phyloP scores from a whole-genome alignment of 441 rosid species.

The Gossypium davidsonii region DNA sequence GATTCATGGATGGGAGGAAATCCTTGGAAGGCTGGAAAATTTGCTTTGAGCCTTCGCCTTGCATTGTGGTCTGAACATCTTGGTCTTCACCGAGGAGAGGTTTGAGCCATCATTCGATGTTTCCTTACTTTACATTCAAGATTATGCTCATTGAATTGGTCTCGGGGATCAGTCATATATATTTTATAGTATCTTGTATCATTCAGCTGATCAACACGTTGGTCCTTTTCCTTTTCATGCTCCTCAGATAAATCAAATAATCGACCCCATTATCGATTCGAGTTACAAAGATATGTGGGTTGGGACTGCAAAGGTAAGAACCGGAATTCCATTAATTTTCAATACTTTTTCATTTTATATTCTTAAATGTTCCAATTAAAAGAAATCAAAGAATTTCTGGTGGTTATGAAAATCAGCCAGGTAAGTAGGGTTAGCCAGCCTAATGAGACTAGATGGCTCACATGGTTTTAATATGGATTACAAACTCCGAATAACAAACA shows the following conservation, averaged over 20 bases:
- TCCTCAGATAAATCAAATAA: slow-evolving; percentile 53
- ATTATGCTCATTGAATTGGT: slow-evolving; percentile 2
- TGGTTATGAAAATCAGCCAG: not conserved
- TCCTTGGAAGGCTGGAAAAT: slow-evolving; percentile 93
- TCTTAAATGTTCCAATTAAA: not conserved
- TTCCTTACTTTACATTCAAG: not conserved
- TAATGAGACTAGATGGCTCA: not conserved
- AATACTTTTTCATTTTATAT: not conserved
- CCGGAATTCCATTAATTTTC: not conserved
- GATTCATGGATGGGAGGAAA: slow-evolving; percentile 86
- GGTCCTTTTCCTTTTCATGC: slow-evolving; percentile 3
- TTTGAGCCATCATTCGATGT: slow-evolving; percentile 17
- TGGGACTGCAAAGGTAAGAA: slow-evolving; percentile 82
- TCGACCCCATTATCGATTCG: slow-evolving; percentile 79
- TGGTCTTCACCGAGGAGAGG: slow-evolving; percentile 78
- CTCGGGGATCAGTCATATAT: not conserved
- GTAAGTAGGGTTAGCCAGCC: not conserved
- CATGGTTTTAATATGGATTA: not conserved
- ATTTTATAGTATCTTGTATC: not conserved
- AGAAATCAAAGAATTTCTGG: not conserved
- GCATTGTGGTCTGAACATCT: slow-evolving; percentile 98
- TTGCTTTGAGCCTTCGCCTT: slow-evolving; percentile 73
- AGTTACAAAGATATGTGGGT: slow-evolving; percentile 82
- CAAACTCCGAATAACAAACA: not conserved
- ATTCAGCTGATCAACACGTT: slow-evolving; percentile 13